Percentiles rank a stretch among this genome's conserved stretches.
Conservation (phyloP, 805 yeast genomes). For the Wickerhamiella sergipiensis region DNA sequence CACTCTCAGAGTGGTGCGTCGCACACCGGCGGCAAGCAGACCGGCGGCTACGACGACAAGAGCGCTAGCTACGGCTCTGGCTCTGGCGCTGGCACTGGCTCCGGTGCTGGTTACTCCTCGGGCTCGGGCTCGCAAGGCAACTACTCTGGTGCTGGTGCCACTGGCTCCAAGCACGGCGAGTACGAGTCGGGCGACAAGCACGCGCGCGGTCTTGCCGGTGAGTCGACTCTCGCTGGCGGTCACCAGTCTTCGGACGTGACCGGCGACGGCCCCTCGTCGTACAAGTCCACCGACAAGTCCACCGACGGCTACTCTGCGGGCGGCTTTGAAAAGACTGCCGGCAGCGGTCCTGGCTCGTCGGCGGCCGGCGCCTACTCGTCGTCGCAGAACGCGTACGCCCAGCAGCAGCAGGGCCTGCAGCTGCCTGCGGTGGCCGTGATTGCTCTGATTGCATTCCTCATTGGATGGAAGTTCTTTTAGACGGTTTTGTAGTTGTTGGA, state of each 20-base stretch:
- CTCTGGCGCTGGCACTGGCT: conserved; percentile 17
- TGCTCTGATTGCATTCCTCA: conserved; percentile 40
- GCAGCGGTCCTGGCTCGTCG: conserved; percentile 8
- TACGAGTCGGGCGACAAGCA: background rate
- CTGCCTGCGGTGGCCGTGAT: conserved; percentile 40
- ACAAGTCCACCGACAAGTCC: background rate
- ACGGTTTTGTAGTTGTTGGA: background rate
- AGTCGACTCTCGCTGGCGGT: background rate
- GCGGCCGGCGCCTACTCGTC: conserved; percentile 8
- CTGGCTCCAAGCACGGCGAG: conserved; percentile 4
- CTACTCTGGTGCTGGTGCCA: conserved; percentile 3
- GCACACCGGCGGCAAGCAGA: conserved; percentile 1
- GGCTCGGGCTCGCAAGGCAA: conserved; percentile 3
- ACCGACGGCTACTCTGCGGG: background rate
- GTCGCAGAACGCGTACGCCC: background rate
- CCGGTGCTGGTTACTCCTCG: conserved; percentile 14
- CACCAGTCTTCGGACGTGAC: background rate
- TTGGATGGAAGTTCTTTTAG: conserved; percentile 61
- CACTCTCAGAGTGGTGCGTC: background rate
- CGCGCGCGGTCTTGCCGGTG: background rate
- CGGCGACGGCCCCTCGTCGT: background rate
- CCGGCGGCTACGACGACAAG: conserved; percentile 1
- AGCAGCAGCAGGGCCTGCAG: conserved; percentile 26
- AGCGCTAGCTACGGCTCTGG: conserved; percentile 14
- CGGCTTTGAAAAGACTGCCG: conserved; percentile 8